A percentile compares a stretch with the other conserved stretches of the same genome.
Evolutionary conservation across 1,284 basidiomycete genomes (phyloP).

Genomic region (Cryptococcus maquisensis): DNA sequence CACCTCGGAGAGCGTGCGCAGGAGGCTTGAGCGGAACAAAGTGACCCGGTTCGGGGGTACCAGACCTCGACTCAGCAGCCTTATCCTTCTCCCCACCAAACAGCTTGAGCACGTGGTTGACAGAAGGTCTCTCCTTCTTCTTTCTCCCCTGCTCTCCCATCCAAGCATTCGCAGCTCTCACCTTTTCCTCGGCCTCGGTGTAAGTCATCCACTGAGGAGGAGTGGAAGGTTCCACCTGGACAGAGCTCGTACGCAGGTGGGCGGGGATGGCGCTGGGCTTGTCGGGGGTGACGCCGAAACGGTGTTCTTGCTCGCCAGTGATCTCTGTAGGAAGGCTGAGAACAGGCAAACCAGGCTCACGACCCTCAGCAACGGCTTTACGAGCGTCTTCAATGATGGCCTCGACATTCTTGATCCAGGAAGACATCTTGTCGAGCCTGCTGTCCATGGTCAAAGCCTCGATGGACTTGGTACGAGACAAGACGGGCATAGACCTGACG

Average conservation of each 20-base stretch:
- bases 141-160: conserved; percentile 17
- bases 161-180: conserved; percentile 20
- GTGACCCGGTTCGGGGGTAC: conserved; percentile 26
- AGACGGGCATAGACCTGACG: background rate
- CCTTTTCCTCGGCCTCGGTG: conserved; percentile 34
- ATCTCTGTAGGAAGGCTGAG: conserved; percentile 14
- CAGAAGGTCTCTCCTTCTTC: conserved; percentile 37
- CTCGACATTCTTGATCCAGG: conserved; percentile 45
- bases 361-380: conserved; percentile 38
- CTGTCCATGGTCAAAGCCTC: conserved; percentile 29
- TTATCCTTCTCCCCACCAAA: conserved; percentile 25
- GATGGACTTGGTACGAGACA: conserved; percentile 12
- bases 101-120: conserved; percentile 31
- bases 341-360: conserved; percentile 26
- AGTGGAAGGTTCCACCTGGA: conserved; percentile 38
- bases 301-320: conserved; percentile 9
- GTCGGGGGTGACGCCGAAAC: conserved; percentile 30
- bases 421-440: conserved; percentile 40
- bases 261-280: conserved; percentile 19
- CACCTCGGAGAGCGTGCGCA: conserved; percentile 24
- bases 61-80: conserved; percentile 13
- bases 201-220: conserved; percentile 35
- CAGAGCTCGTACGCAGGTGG: conserved; percentile 27
- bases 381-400: conserved; percentile 45
- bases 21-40: conserved; percentile 31